Conservation (phyloP, 2,329 filamentous ascomycete species). For the Penicillium carneum region DNA sequence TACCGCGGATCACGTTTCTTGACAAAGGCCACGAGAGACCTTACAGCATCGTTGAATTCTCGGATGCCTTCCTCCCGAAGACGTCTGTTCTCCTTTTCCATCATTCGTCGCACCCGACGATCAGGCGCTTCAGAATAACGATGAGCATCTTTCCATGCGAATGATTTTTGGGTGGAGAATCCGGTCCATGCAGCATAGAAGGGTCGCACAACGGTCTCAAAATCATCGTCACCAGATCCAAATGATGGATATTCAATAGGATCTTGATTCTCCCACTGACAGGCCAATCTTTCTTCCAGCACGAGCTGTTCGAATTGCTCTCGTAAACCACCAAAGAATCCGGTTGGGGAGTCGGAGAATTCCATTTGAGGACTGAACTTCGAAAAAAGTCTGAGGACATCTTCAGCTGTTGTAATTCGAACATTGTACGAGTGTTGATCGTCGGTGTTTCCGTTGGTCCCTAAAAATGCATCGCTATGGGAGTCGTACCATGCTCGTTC, state of each 20-base stretch:
- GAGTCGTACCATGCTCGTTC: slow-evolving; percentile 98
- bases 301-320: slow-evolving; percentile 81
- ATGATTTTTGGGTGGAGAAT: slow-evolving; percentile 84
- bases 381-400: slow-evolving; percentile 78
- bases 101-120: slow-evolving; percentile 77
- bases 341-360: slow-evolving; percentile 78
- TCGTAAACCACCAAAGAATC: slow-evolving; percentile 83
- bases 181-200: slow-evolving; percentile 84
- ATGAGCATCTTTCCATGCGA: slow-evolving; percentile 88
- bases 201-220: slow-evolving; percentile 75
- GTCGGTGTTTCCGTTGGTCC: slow-evolving; percentile 60
- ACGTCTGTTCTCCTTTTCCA: slow-evolving; percentile 95
- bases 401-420: slow-evolving; percentile 78
- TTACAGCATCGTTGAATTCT: slow-evolving; percentile 91
- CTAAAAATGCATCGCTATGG: slow-evolving; percentile 83
- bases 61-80: slow-evolving; percentile 79
- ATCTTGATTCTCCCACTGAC: slow-evolving; percentile 69
- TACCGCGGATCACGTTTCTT: slow-evolving; percentile 91
- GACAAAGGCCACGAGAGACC: slow-evolving; percentile 84
- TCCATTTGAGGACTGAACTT: slow-evolving; percentile 80
- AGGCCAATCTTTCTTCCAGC: slow-evolving; percentile 78
- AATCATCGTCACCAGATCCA: slow-evolving; percentile 75
- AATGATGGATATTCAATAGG: slow-evolving; percentile 79
- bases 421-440: slow-evolving; percentile 72
- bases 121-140: slow-evolving; percentile 85